Evolutionary conservation across 805 yeast species (phyloP), one percentile per base, ranked within the genome.

Genomic region (Monosporozyma aerobia): DNA sequence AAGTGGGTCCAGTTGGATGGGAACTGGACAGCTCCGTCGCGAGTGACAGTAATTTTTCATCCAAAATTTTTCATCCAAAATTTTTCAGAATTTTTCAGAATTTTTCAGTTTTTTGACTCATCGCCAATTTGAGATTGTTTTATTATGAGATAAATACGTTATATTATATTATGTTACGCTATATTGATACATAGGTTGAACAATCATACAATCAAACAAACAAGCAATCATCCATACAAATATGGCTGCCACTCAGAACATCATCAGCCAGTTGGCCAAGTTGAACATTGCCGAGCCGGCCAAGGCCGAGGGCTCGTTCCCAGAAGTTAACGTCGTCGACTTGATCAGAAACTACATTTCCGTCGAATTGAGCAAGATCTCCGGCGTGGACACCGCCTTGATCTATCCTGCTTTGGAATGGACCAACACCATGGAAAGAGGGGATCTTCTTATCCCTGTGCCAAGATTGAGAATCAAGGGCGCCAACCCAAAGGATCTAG

Each of bases 381-480:
- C 95, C 16, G 85, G 83, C 33, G 95, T 90, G 35, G 85, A 84
- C 54, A 71, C 77, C 52, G 72, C 73, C 2, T 67, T 88, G 49
- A 87, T 90, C 57, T 88, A 77, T 70, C 86, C 89, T 52, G 89
- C 96, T 40, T 77, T 94, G 63, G 97, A 92, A 70, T 80, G 92
- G 77, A 89, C 96, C 25, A 76, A 79, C 57, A 83, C 90, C 44
- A 72, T 86, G 59, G 97, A 89, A 54, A 85, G 92, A 48, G 98
- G 98, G 64, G 99, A 92, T 69, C 76, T 92, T 62, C 77, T 90
- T 56, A 80, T 92, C 52, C 97, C 99, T 44, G 77, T 92, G 41
- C 98, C 98, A 61, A 82, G 97, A 68, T 80, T 96, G 62, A 78
- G 92, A 69, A 87, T 89, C 61, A 81, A 87, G 57, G 90, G 90